Percentiles rank a stretch among this genome's conserved stretches.
Conservation (phyloP, 2,329 filamentous ascomycete species). For the Plenodomus biglobosus region DNA sequence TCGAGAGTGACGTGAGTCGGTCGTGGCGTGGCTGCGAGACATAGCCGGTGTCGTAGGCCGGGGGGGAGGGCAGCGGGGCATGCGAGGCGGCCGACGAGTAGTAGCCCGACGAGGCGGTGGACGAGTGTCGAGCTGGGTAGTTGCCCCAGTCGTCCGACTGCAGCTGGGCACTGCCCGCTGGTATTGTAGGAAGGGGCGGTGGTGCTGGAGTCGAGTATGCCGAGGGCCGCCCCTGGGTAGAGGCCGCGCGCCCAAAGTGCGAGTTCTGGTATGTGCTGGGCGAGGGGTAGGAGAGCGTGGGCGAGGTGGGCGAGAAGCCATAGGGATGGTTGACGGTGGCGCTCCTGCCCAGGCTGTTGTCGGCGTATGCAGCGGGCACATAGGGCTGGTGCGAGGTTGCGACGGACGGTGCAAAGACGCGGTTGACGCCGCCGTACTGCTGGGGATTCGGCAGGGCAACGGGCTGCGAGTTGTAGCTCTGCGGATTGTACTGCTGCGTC, state of each 20-base stretch:
- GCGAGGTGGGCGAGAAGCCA: slow-evolving; percentile 42
- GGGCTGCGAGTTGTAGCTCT: slow-evolving; percentile 56
- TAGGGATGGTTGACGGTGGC: slow-evolving; percentile 41
- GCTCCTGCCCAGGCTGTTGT: slow-evolving; percentile 32
- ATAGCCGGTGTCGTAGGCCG: slow-evolving; percentile 35
- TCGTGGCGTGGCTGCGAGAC: slow-evolving; percentile 29
- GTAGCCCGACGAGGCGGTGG: slow-evolving; percentile 31
- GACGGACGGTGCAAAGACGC: slow-evolving; percentile 36
- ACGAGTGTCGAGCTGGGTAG: slow-evolving; percentile 34
- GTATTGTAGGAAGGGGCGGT: slow-evolving; percentile 38
- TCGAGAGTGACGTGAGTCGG: slow-evolving; percentile 36
- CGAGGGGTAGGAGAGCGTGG: slow-evolving; percentile 33
- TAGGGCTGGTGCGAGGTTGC: slow-evolving; percentile 43
- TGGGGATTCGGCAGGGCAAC: slow-evolving; percentile 62
- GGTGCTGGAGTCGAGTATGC: slow-evolving; percentile 43
- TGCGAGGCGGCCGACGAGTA: slow-evolving; percentile 37
- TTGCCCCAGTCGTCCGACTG: slow-evolving; percentile 40
- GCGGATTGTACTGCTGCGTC: slow-evolving; percentile 60
- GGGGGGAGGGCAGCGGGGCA: slow-evolving; percentile 41
- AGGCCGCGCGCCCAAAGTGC: slow-evolving; percentile 36
- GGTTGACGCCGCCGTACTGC: slow-evolving; percentile 52
- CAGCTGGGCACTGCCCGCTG: slow-evolving; percentile 37
- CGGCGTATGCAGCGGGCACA: slow-evolving; percentile 50
- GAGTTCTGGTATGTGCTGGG: slow-evolving; percentile 35
- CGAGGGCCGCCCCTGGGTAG: slow-evolving; percentile 32